Base-by-base conservation (phyloP, 257 asterid species). In the Euphrasia confusa region DNA sequence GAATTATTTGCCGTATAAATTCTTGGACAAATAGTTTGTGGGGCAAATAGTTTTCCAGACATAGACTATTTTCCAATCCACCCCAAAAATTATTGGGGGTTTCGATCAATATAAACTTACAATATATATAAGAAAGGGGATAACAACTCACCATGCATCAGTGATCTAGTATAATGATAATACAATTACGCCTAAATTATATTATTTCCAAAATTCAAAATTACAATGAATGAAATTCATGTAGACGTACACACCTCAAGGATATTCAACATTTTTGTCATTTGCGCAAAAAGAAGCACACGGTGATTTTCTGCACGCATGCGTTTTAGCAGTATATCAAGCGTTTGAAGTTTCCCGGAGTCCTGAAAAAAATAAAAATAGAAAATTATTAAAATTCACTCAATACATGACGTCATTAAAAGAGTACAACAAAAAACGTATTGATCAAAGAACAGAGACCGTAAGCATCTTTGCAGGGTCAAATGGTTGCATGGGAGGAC, bases 381-480 rank as follows among this genome's bases (percentile, higher is more conserved):
- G n/a, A 1, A 45, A 12, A 28, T 45, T 33, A 64, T 24, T 50
- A 58, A 42, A 45, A 61, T 21, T 24, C 65, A 75, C 48, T 68
- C 54, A 53, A 50, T 17, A 7, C 24, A 59, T 24, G n/a, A 10
- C 32, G 21, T 60, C 58, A 55, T 48, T 27, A 12, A 55, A 65
- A 28, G 70, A 40, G 68, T n/a, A 24, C 8, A 63, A 32, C 39
- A 33, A 52, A 0, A 37, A 37, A 7, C n/a, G 32, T 26, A 52
- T 61, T 63, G 71, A 58, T 61, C 32, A 59, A 21, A 69, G 50
- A 49, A 6, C 12, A 7, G 83, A 54, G 71, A 85, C 97, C 15
- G 99, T 89, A 48, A 93, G 89, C 99, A 93, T 93, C 84, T 87
- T 93, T 52, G 99, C 95, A 44, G 97, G 97, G 78, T 87, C 99